Conservation (phyloP, 140 eudicot genomes). For the Bidens hawaiensis region DNA sequence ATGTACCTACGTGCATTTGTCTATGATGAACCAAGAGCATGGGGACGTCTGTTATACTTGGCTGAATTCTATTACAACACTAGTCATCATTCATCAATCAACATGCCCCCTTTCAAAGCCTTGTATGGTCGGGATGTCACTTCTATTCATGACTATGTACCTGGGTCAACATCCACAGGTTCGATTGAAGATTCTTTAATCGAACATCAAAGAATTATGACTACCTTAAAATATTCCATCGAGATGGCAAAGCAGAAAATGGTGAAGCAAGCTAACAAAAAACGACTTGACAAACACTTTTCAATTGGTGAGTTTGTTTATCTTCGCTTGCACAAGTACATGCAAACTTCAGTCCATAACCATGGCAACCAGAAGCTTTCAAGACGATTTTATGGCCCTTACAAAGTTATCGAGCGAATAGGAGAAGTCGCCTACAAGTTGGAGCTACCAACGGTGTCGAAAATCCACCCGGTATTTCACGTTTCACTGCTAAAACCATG, state of each 20-base stretch:
- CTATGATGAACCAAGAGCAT: background rate
- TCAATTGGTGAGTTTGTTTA: background rate
- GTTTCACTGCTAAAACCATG: too few species aligned
- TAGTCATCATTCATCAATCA: background rate
- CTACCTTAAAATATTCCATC: background rate
- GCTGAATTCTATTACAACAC: constrained; percentile 2
- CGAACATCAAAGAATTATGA: background rate
- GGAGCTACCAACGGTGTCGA: background rate
- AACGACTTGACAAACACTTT: background rate
- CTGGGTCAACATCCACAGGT: background rate
- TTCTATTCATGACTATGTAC: background rate
- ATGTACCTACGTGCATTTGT: background rate
- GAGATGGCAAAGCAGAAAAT: background rate
- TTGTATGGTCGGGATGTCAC: background rate
- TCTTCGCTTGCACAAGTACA: background rate
- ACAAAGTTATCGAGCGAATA: background rate
- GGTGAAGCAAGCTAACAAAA: background rate
- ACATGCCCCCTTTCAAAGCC: background rate
- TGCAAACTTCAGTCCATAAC: background rate
- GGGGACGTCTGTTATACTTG: background rate
- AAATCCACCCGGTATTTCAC: background rate
- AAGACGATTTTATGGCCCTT: background rate
- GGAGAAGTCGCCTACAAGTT: background rate
- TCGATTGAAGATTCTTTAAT: background rate
- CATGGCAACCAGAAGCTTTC: background rate